phyloP scores from a whole-genome alignment of 805 yeast genomes.

The Candida montana region DNA sequence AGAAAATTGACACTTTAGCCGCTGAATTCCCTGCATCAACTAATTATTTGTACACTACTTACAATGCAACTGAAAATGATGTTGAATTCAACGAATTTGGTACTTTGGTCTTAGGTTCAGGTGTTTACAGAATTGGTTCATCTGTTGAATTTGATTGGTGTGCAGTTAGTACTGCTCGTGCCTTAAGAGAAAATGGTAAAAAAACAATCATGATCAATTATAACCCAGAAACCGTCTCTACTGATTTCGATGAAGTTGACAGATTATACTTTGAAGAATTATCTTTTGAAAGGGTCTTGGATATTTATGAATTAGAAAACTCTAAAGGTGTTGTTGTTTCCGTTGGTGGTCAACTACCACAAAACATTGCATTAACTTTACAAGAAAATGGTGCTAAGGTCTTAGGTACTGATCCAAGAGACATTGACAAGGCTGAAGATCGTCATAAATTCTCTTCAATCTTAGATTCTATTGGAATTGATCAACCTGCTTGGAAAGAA shows the following conservation, averaged over 20 bases:
- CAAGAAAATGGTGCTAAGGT: slow-evolving; percentile 81
- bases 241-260: slow-evolving; percentile 98
- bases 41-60: slow-evolving; percentile 92
- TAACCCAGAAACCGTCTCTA: slow-evolving; percentile 97
- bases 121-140: slow-evolving; percentile 97
- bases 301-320: slow-evolving; percentile 88
- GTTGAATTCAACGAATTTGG: slow-evolving; percentile 85
- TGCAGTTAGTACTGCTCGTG: slow-evolving; percentile 95
- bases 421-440: slow-evolving; percentile 96
- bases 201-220: slow-evolving; percentile 95
- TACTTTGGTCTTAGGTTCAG: slow-evolving; percentile 94
- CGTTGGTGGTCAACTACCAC: slow-evolving; percentile 98
- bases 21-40: slow-evolving; percentile 99
- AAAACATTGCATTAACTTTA: slow-evolving; percentile 85
- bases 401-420: slow-evolving; percentile 90
- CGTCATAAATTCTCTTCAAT: slow-evolving; percentile 96
- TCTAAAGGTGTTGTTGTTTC: slow-evolving; percentile 91
- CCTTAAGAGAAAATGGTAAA: slow-evolving; percentile 80
- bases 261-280: slow-evolving; percentile 94
- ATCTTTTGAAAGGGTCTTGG: slow-evolving; percentile 93
- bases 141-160: slow-evolving; percentile 99
- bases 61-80: slow-evolving; percentile 85
- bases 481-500: slow-evolving; percentile 98
- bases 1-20: slow-evolving; percentile 94
- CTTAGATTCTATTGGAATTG: slow-evolving; percentile 86